Evolutionary conservation across 2,329 filamentous ascomycete species (phyloP).

Genomic region (Monosporascus sp.): DNA sequence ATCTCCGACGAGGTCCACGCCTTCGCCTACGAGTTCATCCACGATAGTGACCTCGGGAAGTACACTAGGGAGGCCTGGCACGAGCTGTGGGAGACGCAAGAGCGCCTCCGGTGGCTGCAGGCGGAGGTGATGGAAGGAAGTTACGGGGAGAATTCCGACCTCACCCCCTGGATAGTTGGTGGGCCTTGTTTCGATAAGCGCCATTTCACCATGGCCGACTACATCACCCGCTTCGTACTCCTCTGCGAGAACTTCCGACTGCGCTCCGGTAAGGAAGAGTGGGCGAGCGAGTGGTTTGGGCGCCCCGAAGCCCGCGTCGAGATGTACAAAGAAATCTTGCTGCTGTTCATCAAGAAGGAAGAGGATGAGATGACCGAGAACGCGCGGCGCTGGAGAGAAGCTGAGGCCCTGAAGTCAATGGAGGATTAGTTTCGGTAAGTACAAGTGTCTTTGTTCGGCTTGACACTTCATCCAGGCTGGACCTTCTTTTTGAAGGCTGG

Average conservation of each 20-base stretch:
- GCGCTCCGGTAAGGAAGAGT: slow-evolving; percentile 14
- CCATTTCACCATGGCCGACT: slow-evolving; percentile 10
- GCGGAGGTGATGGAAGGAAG: background rate
- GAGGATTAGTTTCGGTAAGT: too few relatives aligned
- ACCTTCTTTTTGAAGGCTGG: too few relatives aligned
- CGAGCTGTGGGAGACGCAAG: background rate
- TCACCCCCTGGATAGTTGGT: background rate
- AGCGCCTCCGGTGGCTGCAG: background rate
- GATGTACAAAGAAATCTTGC: slow-evolving; percentile 21
- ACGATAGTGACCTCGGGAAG: background rate
- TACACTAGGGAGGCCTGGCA: background rate
- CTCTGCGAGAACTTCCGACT: slow-evolving; percentile 17
- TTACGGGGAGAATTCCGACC: background rate
- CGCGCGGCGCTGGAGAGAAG: too few relatives aligned
- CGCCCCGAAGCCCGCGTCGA: slow-evolving; percentile 13
- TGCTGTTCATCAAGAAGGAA: background rate
- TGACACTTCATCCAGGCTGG: too few relatives aligned
- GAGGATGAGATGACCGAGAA: background rate
- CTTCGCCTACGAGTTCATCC: background rate
- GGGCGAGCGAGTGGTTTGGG: slow-evolving; percentile 12
- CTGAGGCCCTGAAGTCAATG: too few relatives aligned
- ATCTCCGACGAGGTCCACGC: too few relatives aligned
- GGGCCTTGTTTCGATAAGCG: background rate
- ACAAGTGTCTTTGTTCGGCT: too few relatives aligned
- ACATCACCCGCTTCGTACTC: slow-evolving; percentile 23